Percentiles rank a stretch among this genome's conserved stretches.
Conservation (phyloP, 1,284 basidiomycete genomes). For the Ganoderma meredithae region DNA sequence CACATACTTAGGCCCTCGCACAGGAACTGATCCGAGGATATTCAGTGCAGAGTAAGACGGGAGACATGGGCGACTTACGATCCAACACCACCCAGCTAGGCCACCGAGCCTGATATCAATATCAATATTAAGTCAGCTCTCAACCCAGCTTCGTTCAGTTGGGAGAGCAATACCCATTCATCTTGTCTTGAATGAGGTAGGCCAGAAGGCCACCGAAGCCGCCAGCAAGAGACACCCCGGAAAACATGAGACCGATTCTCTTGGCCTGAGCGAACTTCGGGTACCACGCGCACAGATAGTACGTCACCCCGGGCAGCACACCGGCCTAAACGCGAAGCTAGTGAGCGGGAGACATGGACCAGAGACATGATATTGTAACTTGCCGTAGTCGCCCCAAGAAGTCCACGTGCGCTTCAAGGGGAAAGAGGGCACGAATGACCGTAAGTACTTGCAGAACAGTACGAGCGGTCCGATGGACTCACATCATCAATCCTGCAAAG, state of each 20-base stretch:
- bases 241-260: slow-evolving; percentile 54
- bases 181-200: slow-evolving; percentile 16
- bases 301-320: slow-evolving; percentile 65
- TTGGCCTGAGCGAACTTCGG: slow-evolving; percentile 22
- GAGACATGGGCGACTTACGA: slow-evolving; percentile 6
- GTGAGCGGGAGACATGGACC: slow-evolving; percentile 45
- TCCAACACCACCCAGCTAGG: slow-evolving; percentile 16
- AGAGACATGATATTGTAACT: background rate
- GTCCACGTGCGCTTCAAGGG: slow-evolving; percentile 12
- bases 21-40: slow-evolving; percentile 4
- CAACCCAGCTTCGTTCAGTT: background rate
- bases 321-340: slow-evolving; percentile 45
- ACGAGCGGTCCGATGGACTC: background rate
- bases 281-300: slow-evolving; percentile 51
- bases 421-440: too few species aligned
- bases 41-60: background rate
- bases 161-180: slow-evolving; percentile 8
- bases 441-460: too few species aligned
- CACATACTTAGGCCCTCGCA: slow-evolving; percentile 10
- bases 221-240: slow-evolving; percentile 58
- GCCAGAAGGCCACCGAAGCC: slow-evolving; percentile 23
- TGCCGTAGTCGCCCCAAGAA: slow-evolving; percentile 17
- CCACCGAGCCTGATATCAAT: slow-evolving; percentile 13
- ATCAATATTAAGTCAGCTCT: background rate
- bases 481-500: slow-evolving; percentile 25